Conservation (phyloP, 768 basidiomycete genomes). For the Lentinus tigrinus region DNA sequence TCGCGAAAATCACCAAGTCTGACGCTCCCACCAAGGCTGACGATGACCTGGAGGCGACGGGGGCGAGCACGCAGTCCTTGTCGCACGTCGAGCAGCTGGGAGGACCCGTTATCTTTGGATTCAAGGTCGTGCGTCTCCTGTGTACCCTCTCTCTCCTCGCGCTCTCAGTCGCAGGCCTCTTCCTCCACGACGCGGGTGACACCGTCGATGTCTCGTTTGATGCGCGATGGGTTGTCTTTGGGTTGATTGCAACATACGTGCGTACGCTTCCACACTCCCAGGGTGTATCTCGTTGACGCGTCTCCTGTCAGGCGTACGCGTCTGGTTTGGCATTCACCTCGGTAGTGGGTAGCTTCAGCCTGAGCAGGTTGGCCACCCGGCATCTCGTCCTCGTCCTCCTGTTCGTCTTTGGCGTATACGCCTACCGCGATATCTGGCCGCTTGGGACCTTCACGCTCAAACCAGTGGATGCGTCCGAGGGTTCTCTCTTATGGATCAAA, state of each 20-base stretch:
- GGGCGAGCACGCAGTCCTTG: neutral
- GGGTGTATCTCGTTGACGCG: constrained; percentile 25
- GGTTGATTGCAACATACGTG: constrained; percentile 17
- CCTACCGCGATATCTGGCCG: constrained; percentile 62
- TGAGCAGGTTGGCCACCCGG: constrained; percentile 28
- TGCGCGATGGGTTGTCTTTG: constrained; percentile 9
- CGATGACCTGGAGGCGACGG: constrained; percentile 5
- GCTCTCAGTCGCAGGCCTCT: constrained; percentile 45
- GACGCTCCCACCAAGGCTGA: neutral
- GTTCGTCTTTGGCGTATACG: constrained; percentile 45
- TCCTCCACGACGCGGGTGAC: constrained; percentile 23
- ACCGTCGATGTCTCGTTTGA: neutral
- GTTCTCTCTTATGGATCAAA: constrained; percentile 53
- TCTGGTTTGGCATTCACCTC: constrained; percentile 25
- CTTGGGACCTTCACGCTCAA: constrained; percentile 49
- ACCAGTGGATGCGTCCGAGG: constrained; percentile 50
- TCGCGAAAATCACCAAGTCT: constrained; percentile 1
- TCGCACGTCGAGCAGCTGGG: constrained; percentile 34
- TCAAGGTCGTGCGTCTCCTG: constrained; percentile 45
- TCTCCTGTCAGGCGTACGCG: constrained; percentile 20
- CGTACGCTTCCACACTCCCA: neutral
- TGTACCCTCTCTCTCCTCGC: constrained; percentile 48
- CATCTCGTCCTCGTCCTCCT: constrained; percentile 53
- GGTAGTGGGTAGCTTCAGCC: constrained; percentile 9
- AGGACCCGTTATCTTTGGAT: constrained; percentile 45